Conservation (phyloP, 2,329 filamentous ascomycete genomes). For the Penicillium sp. region DNA sequence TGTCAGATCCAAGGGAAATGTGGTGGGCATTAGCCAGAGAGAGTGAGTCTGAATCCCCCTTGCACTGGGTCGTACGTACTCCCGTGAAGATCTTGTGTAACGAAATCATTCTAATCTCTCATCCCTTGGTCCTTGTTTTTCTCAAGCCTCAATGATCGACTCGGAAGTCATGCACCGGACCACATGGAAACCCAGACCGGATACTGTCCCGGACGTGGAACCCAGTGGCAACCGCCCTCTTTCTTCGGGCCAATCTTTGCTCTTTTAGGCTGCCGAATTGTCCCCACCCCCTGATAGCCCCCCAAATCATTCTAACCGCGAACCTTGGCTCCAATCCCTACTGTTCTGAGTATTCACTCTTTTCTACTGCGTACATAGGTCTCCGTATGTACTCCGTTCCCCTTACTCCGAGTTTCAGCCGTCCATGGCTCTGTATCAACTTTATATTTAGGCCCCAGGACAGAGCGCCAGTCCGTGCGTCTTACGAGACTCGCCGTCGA, state of each 20-base stretch:
- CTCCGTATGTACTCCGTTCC: too few species aligned
- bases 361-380: background rate
- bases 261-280: background rate
- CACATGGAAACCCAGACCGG: conserved; percentile 24
- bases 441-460: background rate
- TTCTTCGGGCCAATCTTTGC: background rate
- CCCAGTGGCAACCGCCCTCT: conserved; percentile 8
- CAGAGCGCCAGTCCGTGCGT: background rate
- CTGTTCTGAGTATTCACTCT: background rate
- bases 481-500: background rate
- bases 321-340: background rate
- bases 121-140: background rate
- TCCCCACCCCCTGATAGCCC: background rate
- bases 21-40: background rate
- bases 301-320: background rate
- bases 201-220: conserved; percentile 18
- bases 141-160: conserved; percentile 22
- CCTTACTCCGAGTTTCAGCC: conserved; percentile 8
- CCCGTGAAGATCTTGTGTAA: conserved; percentile 19
- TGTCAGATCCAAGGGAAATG: conserved; percentile 1
- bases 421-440: background rate
- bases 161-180: conserved; percentile 26
- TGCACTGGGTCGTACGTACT: background rate
- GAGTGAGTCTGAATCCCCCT: background rate
- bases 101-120: background rate